A percentile compares a stretch with the other conserved stretches of the same genome.
Conservation (phyloP, 805 yeast species). For the Nematodospora valgi region DNA sequence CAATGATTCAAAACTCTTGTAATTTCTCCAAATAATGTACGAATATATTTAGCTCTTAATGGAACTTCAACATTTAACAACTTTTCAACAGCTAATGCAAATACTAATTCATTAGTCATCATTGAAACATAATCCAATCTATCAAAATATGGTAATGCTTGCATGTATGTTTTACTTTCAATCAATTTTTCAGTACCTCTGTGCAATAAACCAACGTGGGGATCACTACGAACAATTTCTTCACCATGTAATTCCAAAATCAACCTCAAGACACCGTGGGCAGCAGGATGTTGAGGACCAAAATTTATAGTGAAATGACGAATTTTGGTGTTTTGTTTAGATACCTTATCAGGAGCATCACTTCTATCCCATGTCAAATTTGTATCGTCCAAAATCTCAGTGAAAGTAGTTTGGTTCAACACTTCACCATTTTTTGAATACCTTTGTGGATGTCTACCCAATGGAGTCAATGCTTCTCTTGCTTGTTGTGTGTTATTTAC, state of each 20-base stretch:
- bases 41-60: slow-evolving; percentile 76
- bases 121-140: slow-evolving; percentile 79
- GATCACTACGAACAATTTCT: slow-evolving; percentile 82
- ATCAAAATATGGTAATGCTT: slow-evolving; percentile 86
- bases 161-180: slow-evolving; percentile 81
- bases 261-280: slow-evolving; percentile 86
- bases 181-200: slow-evolving; percentile 88
- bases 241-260: slow-evolving; percentile 86
- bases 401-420: slow-evolving; percentile 41
- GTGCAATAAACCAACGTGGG: slow-evolving; percentile 84
- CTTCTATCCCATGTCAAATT: slow-evolving; percentile 43
- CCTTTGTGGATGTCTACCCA: slow-evolving; percentile 36
- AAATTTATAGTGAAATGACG: slow-evolving; percentile 88
- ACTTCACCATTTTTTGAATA: slow-evolving; percentile 29
- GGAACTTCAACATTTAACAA: slow-evolving; percentile 83
- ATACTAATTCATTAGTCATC: slow-evolving; percentile 91
- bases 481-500: slow-evolving; percentile 8
- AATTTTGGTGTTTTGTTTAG: slow-evolving; percentile 50
- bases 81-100: slow-evolving; percentile 80
- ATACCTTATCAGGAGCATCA: slow-evolving; percentile 42
- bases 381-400: slow-evolving; percentile 43
- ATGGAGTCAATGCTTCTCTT: slow-evolving; percentile 33
- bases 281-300: slow-evolving; percentile 95
- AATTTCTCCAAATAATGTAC: slow-evolving; percentile 84
- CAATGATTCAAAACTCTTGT: slow-evolving; percentile 80